Evolutionary conservation across 495 filamentous ascomycete species (phyloP), one percentile per base, ranked within the genome.

Genomic region (Immersiella caudata): DNA sequence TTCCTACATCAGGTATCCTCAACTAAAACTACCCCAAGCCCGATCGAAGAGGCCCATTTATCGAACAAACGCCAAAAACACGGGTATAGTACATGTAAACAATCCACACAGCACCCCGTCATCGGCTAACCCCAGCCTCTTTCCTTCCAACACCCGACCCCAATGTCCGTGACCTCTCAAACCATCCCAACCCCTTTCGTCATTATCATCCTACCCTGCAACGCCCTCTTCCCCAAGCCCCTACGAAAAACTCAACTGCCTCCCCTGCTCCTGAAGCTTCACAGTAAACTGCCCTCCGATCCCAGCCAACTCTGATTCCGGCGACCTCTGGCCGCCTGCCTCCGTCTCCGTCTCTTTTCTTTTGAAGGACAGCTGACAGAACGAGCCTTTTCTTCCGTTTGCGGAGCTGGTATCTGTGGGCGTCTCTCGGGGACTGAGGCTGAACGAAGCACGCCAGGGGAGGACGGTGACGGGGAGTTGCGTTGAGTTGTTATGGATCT

Each of bases 251-350:
- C 64, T 61, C 55, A 61, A 27, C 62, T 62, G 26, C 18, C 60
- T 60, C 26, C 35, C 26, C 60, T 20, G 24, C 18, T 12, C 51
- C 29, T 8, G 49, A 56, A 57, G 9, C 46, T 22, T 27, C 29
- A 24, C 6, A 26, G 51, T 20, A 62, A 73, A 73, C 40, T 70
- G 71, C 25, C 33, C 71, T 14, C 71, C 71, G 46, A 73, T 58
- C 9, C 71, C 71, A 20, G 27, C 40, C 62, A 73, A 21, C 27
- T 67, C 26, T 58, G 14, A 22, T 59, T 60, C 62, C 35, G 33
- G 24, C 11, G 0, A 5, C 18, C 50, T 22, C 6, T 26, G 2
- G 24, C n/a, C 18, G 21, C 22, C 46, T 12, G 36, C 36, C 18
- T 21, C 20, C 18, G 8, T 8, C 0, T 54, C 12, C 2, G 11